phyloP scores from a whole-genome alignment of 257 asterid species.

The Solanum appendiculatum region DNA sequence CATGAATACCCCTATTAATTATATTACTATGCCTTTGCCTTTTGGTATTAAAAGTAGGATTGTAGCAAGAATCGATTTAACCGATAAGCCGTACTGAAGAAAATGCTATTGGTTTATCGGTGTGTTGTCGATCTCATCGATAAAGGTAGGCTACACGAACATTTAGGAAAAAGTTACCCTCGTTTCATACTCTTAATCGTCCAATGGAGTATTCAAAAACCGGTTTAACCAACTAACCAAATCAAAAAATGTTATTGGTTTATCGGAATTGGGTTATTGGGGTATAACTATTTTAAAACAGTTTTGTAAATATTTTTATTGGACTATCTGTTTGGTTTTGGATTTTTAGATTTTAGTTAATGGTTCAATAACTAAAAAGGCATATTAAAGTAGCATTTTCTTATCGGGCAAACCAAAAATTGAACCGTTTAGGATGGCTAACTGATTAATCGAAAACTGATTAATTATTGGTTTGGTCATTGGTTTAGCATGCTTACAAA shows the following conservation, averaged over 20 bases:
- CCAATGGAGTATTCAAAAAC: not conserved
- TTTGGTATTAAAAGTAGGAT: not conserved
- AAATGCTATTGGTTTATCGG: not conserved
- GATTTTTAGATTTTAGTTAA: not conserved
- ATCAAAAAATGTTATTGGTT: not conserved
- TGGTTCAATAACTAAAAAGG: not conserved
- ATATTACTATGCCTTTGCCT: not conserved
- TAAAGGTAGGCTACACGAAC: not conserved
- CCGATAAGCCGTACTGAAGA: not conserved
- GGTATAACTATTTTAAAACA: not conserved
- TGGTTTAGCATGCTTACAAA: not conserved
- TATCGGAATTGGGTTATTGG: not conserved
- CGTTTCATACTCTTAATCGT: not conserved
- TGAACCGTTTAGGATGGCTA: not conserved
- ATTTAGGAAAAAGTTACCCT: not conserved
- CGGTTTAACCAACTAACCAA: not conserved
- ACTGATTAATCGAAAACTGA: no score
- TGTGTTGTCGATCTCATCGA: not conserved
- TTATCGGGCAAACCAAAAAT: not conserved
- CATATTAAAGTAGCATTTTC: not conserved
- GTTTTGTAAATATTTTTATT: no score
- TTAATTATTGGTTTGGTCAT: not conserved
- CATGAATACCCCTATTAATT: not conserved
- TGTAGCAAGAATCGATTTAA: not conserved
- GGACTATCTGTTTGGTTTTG: not conserved